Conservation (phyloP, 768 basidiomycete genomes). For the Hydnomerulius pinastri region DNA sequence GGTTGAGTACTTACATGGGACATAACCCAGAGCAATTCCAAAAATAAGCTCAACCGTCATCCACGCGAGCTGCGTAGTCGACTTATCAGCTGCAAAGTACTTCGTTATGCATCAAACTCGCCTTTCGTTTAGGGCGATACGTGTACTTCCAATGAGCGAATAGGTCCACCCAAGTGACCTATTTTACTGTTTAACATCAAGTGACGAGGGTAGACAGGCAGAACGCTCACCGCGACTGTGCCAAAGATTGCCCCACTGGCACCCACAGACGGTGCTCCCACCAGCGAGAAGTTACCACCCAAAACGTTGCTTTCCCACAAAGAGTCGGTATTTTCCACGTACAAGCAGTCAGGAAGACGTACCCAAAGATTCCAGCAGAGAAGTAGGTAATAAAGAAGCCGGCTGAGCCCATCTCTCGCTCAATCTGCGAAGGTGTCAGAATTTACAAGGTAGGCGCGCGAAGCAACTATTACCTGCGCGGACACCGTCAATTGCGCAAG, state of each 20-base stretch:
- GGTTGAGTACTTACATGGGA: slow-evolving; percentile 61
- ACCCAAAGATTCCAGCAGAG: slow-evolving; percentile 93
- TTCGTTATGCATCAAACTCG: slow-evolving; percentile 27
- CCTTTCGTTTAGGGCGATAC: slow-evolving; percentile 79
- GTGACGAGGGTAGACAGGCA: neutral
- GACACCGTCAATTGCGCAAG: slow-evolving; percentile 80
- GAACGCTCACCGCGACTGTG: slow-evolving; percentile 63
- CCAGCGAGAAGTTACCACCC: slow-evolving; percentile 90
- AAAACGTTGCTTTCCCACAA: slow-evolving; percentile 63
- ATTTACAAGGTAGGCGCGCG: neutral
- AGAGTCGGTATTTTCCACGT: slow-evolving; percentile 7
- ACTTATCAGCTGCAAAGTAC: neutral
- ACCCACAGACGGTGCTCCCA: slow-evolving; percentile 86
- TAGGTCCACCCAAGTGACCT: slow-evolving; percentile 87
- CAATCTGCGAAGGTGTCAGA: slow-evolving; percentile 54
- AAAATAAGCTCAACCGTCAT: slow-evolving; percentile 87
- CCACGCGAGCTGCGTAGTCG: slow-evolving; percentile 61
- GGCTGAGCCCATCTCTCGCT: slow-evolving; percentile 87
- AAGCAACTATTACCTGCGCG: slow-evolving; percentile 55
- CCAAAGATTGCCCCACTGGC: slow-evolving; percentile 95
- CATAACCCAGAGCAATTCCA: slow-evolving; percentile 82
- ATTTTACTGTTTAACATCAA: neutral
- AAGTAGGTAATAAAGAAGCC: slow-evolving; percentile 88
- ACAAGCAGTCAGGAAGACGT: slow-evolving; percentile 16
- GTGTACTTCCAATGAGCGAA: slow-evolving; percentile 92